Conservation (phyloP, 352 stramenopile species). For the Pythium brassicae region DNA sequence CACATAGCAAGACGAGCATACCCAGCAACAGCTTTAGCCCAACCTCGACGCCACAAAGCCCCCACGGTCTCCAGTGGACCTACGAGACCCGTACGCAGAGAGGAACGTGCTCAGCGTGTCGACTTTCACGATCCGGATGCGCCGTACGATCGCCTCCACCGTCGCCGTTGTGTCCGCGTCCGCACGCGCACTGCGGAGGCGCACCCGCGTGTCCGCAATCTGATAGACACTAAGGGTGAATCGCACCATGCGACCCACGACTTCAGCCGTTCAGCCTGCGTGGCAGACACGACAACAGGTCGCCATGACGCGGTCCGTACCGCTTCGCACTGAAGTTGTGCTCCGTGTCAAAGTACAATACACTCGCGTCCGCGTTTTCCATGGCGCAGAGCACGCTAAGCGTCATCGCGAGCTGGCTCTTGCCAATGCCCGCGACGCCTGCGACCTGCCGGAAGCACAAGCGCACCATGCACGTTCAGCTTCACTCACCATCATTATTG, state of each 20-base stretch:
- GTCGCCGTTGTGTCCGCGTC: constrained; percentile 18
- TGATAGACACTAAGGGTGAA: constrained; percentile 32
- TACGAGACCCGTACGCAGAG: constrained; percentile 26
- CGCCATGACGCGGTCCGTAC: constrained; percentile 9
- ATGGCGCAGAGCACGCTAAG: constrained; percentile 61
- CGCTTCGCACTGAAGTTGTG: constrained; percentile 73
- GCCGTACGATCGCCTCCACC: constrained; percentile 27
- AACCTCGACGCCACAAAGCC: too few relatives aligned
- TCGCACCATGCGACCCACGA: not conserved
- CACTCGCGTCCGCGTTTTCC: constrained; percentile 46
- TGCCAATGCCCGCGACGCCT: constrained; percentile 66
- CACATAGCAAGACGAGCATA: too few relatives aligned
- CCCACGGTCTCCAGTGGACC: too few relatives aligned
- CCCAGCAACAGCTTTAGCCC: too few relatives aligned
- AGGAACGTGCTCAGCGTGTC: constrained; percentile 38
- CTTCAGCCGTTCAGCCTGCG: too few relatives aligned
- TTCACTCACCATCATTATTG: too few relatives aligned
- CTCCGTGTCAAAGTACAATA: constrained; percentile 73
- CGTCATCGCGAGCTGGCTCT: constrained; percentile 74
- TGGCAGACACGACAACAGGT: not conserved
- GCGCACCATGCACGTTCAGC: not conserved
- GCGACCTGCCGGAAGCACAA: constrained; percentile 43
- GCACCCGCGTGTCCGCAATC: constrained; percentile 35
- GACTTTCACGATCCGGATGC: constrained; percentile 38
- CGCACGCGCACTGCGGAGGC: constrained; percentile 9